Evolutionary conservation across 2,329 filamentous ascomycete species (phyloP).

Genomic region (Aureobasidium sp.): DNA sequence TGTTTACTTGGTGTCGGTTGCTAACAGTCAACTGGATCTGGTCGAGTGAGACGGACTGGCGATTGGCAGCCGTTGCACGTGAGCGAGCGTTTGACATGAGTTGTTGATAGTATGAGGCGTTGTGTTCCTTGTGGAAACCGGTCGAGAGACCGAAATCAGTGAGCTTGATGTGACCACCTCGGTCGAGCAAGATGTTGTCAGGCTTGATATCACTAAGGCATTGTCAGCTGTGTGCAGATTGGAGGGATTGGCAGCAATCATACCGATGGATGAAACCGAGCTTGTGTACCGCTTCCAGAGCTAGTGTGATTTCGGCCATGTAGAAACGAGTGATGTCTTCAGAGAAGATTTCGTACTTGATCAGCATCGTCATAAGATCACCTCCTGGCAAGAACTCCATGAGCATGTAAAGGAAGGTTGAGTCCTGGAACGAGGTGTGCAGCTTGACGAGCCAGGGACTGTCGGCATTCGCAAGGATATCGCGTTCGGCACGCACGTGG

Average conservation of each 20-base stretch:
- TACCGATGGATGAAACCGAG: conserved; percentile 97
- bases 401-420: conserved; percentile 93
- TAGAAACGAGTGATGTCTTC: conserved; percentile 99
- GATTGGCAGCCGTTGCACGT: conserved; percentile 52
- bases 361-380: conserved; percentile 99
- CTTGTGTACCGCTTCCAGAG: conserved; percentile 98
- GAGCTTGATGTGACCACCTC: conserved; percentile 93
- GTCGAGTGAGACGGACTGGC: conserved; percentile 91
- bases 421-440: conserved; percentile 95
- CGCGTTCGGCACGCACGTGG: conserved; percentile 93
- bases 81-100: conserved; percentile 59
- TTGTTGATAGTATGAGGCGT: conserved; percentile 97
- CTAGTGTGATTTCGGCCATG: conserved; percentile 95
- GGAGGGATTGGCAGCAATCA: conserved; percentile 27
- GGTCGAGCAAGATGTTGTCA: conserved; percentile 94
- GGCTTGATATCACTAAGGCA: conserved; percentile 88
- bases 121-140: conserved; percentile 94
- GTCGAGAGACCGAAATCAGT: conserved; percentile 98
- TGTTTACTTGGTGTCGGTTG: conserved; percentile 96
- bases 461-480: conserved; percentile 97
- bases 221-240: not conserved
- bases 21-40: conserved; percentile 98
- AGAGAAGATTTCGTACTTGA: conserved; percentile 99
- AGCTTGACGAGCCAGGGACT: conserved; percentile 99
- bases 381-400: conserved; percentile 99